Evolutionary conservation across 257 asterid genomes (phyloP).

Genomic region (Apocynum venetum): DNA sequence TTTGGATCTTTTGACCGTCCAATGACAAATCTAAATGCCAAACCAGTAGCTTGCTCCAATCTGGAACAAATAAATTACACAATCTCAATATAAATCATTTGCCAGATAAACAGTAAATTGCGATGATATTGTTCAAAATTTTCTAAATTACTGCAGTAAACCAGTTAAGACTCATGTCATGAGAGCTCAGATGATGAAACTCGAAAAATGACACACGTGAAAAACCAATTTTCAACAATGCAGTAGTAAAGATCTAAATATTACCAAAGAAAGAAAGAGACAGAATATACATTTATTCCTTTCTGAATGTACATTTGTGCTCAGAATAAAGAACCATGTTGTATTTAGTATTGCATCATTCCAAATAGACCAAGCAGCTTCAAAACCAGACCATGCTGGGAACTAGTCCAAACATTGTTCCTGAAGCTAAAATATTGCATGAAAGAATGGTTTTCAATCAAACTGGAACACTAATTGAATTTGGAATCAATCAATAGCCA

Average conservation of each 20-base stretch:
- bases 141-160: not conserved
- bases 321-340: not conserved
- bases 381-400: not conserved
- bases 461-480: not conserved
- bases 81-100: not conserved
- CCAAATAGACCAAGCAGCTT: not conserved
- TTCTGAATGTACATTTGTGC: too few species aligned
- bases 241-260: not conserved
- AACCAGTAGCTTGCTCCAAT: slow-evolving; percentile 27
- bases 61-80: slow-evolving; percentile 3
- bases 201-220: not conserved
- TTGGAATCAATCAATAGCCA: not conserved
- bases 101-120: not conserved
- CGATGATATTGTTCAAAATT: not conserved
- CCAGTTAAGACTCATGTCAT: not conserved
- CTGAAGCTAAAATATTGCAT: not conserved
- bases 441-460: not conserved
- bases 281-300: not conserved
- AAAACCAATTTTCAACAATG: not conserved
- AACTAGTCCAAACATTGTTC: not conserved
- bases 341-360: not conserved
- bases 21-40: slow-evolving; percentile 27
- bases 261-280: not conserved
- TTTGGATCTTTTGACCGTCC: slow-evolving; percentile 22
- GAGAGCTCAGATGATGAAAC: not conserved